These are phyloP conservation scores for Fusarium armeniacum DNA, from an alignment of 2,329 filamentous ascomycete species.

Conservation along the genomic window DNA sequence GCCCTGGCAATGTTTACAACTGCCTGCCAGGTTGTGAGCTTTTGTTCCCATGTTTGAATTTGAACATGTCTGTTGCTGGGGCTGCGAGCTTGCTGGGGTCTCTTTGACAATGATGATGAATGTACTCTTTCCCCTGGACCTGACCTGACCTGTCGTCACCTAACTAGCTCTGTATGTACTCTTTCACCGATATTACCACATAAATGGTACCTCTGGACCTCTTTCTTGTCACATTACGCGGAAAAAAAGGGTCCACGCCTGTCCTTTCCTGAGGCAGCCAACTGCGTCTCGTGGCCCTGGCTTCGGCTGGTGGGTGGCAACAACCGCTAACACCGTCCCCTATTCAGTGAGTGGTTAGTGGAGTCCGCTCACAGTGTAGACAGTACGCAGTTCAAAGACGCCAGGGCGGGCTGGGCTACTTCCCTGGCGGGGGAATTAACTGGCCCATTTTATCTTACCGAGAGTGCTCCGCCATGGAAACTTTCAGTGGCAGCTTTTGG, in stretches of 20 bases:
- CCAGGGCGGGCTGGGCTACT: conserved; percentile 11
- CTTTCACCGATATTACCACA: conserved; percentile 30
- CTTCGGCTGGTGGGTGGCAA: conserved; percentile 42
- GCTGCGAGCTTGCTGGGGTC: conserved; percentile 43
- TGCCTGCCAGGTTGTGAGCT: conserved; percentile 12
- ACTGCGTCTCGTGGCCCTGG: conserved; percentile 38
- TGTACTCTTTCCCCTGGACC: conserved; percentile 33
- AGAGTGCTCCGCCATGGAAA: conserved; percentile 43
- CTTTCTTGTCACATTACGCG: conserved; percentile 20
- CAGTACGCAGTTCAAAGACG: conserved; percentile 35
- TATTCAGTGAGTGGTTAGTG: conserved; percentile 47
- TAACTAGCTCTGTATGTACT: conserved; percentile 33
- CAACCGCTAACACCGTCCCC: conserved; percentile 46
- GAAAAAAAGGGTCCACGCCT: conserved; percentile 26
- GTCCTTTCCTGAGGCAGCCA: conserved; percentile 49
- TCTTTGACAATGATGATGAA: conserved; percentile 32
- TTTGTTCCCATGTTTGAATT: conserved; percentile 37
- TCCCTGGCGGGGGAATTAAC: conserved; percentile 37
- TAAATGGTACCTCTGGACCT: conserved; percentile 31
- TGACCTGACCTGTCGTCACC: conserved; percentile 10
- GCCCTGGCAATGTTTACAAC: conserved; percentile 10
- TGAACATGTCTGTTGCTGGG: conserved; percentile 38
- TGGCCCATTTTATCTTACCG: conserved; percentile 49
- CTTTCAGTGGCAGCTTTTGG: conserved; percentile 41
- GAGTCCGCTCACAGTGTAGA: conserved; percentile 30